Percentiles rank a stretch among this genome's conserved stretches.
phyloP scores from a whole-genome alignment of 371 early-diverging fungal species.

The Syncephalastrum sp. region DNA sequence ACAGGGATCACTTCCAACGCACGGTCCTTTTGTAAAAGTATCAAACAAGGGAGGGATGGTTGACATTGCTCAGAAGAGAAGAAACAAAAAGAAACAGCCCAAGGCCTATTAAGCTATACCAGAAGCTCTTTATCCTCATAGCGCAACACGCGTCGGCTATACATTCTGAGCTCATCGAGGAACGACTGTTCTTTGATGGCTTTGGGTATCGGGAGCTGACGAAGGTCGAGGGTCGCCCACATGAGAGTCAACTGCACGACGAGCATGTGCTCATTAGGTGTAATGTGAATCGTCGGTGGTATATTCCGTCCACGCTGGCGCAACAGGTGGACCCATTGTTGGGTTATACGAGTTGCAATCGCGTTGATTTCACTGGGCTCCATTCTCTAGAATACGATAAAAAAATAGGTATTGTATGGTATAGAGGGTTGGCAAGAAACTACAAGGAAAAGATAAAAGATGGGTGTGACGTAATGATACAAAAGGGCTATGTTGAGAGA shows the following conservation, averaged over 20 bases:
- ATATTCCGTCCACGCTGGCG: too few species aligned
- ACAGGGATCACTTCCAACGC: slow-evolving; percentile 50
- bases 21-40: slow-evolving; percentile 26
- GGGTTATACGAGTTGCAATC: slow-evolving; percentile 10
- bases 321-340: slow-evolving; percentile 9
- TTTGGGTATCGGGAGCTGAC: neutral
- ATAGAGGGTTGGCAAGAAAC: neutral
- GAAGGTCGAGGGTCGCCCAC: slow-evolving; percentile 1
- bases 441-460: slow-evolving; percentile 1
- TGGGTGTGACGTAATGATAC: neutral
- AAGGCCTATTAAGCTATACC: slow-evolving; percentile 22
- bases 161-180: slow-evolving; percentile 10
- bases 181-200: slow-evolving; percentile 5
- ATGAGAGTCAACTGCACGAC: neutral
- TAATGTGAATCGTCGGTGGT: neutral
- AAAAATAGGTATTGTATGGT: too few species aligned
- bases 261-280: neutral
- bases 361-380: slow-evolving; percentile 12
- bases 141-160: slow-evolving; percentile 23
- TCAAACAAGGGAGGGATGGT: too few species aligned
- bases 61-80: neutral
- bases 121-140: slow-evolving; percentile 43
- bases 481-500: too few species aligned
- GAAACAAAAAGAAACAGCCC: neutral
- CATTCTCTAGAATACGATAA: slow-evolving; percentile 4